A percentile compares a stretch with the other conserved stretches of the same genome.
These are phyloP conservation scores for Acarospora socialis DNA, from an alignment of 2,329 filamentous ascomycete species.

Conservation along the genomic window DNA sequence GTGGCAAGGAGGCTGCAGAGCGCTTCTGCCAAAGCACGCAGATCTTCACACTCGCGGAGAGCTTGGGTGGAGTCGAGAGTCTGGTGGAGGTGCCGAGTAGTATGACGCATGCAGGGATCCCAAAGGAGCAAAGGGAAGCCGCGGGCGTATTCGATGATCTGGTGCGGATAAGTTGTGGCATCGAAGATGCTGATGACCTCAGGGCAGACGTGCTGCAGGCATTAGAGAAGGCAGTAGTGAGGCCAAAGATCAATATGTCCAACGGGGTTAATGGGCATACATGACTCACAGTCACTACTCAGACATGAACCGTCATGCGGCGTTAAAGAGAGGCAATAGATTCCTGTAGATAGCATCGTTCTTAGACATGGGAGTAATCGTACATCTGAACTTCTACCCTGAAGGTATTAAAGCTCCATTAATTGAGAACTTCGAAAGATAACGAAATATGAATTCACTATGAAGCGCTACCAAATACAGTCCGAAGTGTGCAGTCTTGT, in stretches of 20 bases:
- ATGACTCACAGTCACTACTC: too few species aligned
- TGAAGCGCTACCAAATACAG: too few species aligned
- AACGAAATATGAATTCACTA: too few species aligned
- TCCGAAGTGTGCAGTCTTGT: too few species aligned
- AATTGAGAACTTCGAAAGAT: too few species aligned
- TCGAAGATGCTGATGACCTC: constrained; percentile 81
- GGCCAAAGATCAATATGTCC: constrained; percentile 32
- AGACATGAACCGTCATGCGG: too few species aligned
- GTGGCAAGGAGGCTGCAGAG: constrained; percentile 73
- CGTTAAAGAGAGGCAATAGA: too few species aligned
- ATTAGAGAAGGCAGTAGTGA: constrained; percentile 57
- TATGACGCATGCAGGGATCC: constrained; percentile 97
- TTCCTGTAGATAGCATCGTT: too few species aligned
- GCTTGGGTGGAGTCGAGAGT: constrained; percentile 79
- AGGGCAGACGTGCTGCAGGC: constrained; percentile 70
- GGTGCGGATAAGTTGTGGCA: constrained; percentile 80
- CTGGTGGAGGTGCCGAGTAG: constrained; percentile 82
- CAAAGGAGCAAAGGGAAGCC: constrained; percentile 73
- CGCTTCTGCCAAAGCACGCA: constrained; percentile 80
- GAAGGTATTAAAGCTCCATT: too few species aligned
- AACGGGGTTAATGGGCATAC: neutral
- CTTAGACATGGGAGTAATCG: too few species aligned
- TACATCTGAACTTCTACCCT: too few species aligned
- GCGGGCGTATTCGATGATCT: constrained; percentile 93
- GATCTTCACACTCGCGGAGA: constrained; percentile 89